phyloP scores from a whole-genome alignment of 768 basidiomycete species.

The Coprinopsis strossmayeri region DNA sequence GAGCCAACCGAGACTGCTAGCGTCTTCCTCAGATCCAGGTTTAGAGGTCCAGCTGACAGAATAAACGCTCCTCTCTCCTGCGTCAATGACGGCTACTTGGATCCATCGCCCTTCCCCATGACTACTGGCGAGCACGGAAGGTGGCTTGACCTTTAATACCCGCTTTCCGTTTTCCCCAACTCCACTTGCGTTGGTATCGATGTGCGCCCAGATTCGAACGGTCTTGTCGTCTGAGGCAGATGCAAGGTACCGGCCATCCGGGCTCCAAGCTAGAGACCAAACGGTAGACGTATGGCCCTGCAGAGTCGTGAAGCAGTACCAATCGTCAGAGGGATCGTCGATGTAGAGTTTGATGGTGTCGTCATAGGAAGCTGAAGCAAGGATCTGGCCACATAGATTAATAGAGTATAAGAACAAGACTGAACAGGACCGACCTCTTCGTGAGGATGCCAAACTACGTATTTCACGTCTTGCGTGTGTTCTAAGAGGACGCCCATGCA shows the following conservation, averaged over 20 bases:
- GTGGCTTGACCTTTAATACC: slow-evolving; percentile 53
- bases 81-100: slow-evolving; percentile 17
- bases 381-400: slow-evolving; percentile 50
- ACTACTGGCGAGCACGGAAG: slow-evolving; percentile 49
- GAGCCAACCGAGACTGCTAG: slow-evolving; percentile 62
- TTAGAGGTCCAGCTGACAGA: slow-evolving; percentile 62
- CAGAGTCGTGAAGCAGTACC: slow-evolving; percentile 82
- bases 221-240: slow-evolving; percentile 83
- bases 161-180: slow-evolving; percentile 29
- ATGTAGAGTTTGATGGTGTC: slow-evolving; percentile 91
- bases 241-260: slow-evolving; percentile 74
- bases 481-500: slow-evolving; percentile 96
- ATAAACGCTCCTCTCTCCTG: slow-evolving; percentile 74
- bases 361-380: slow-evolving; percentile 96
- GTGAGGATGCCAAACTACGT: slow-evolving; percentile 88
- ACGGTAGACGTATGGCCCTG: slow-evolving; percentile 83
- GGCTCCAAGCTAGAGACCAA: slow-evolving; percentile 83
- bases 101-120: slow-evolving; percentile 9
- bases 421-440: slow-evolving; percentile 65
- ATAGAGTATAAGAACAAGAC: slow-evolving; percentile 13
- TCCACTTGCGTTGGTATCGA: neutral
- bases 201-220: slow-evolving; percentile 66
- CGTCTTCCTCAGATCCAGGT: slow-evolving; percentile 12
- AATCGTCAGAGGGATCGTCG: slow-evolving; percentile 92
- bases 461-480: slow-evolving; percentile 94